phyloP scores from a whole-genome alignment of 2,329 filamentous ascomycete genomes.

The Ceratocystis smalleyi region DNA sequence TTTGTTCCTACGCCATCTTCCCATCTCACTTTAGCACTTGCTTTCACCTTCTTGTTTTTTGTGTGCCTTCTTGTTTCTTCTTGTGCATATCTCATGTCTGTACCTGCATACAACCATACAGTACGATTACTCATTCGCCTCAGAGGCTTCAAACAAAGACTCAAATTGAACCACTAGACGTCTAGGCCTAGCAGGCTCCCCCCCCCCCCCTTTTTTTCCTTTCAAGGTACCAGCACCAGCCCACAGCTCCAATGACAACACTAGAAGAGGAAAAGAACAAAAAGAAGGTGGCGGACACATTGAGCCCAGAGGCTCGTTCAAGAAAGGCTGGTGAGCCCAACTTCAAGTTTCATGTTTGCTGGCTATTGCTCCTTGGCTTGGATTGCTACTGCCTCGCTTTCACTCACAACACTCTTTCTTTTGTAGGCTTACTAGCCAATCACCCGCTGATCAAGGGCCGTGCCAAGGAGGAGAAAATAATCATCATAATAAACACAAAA shows the following conservation, averaged over 20 bases:
- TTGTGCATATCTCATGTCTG: neutral
- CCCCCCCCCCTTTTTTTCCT: neutral
- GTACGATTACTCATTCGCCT: neutral
- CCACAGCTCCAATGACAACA: neutral
- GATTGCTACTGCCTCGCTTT: neutral
- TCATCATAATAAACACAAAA: neutral
- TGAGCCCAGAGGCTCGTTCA: neutral
- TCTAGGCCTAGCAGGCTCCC: no score
- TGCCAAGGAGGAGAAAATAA: neutral
- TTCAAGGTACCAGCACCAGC: neutral
- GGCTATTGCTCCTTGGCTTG: neutral
- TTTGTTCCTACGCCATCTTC: neutral
- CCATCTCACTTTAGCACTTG: neutral
- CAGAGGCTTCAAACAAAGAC: neutral
- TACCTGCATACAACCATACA: neutral
- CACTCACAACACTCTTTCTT: neutral
- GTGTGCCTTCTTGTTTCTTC: neutral
- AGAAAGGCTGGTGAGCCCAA: neutral
- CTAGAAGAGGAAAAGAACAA: neutral
- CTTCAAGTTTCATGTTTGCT: neutral
- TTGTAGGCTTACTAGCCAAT: neutral
- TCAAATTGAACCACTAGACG: no score
- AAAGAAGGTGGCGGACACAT: neutral
- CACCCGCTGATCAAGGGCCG: neutral
- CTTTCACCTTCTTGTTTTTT: neutral